Conservation (phyloP, 108 stramenopile genomes). For the Fistulifera solaris region DNA sequence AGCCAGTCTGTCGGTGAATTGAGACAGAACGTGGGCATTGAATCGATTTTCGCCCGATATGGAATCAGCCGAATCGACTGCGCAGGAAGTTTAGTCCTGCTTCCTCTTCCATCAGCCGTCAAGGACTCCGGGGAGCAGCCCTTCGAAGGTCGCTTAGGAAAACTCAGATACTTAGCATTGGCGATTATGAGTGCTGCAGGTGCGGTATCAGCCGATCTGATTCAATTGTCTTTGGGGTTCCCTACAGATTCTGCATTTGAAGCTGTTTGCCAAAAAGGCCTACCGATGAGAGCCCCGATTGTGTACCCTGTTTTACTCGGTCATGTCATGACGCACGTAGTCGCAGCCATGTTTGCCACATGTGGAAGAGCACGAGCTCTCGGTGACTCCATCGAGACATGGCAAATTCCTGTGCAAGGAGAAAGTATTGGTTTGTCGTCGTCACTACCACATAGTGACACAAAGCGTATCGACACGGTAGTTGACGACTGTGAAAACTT, state of each 20-base stretch:
- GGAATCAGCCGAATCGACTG: slow-evolving; percentile 41
- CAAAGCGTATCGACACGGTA: slow-evolving; percentile 31
- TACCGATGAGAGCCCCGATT: slow-evolving; percentile 45
- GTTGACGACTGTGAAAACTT: slow-evolving; percentile 60
- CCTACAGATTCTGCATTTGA: slow-evolving; percentile 20
- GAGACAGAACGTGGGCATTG: slow-evolving; percentile 11
- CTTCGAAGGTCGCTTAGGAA: slow-evolving; percentile 69
- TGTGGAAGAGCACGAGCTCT: slow-evolving; percentile 58
- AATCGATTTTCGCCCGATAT: slow-evolving; percentile 47
- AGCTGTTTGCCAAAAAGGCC: slow-evolving; percentile 6
- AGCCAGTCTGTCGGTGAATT: slow-evolving; percentile 7
- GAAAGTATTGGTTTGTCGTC: slow-evolving; percentile 16
- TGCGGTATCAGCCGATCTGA: slow-evolving; percentile 61
- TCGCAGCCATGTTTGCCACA: slow-evolving; percentile 61
- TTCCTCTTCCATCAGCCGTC: slow-evolving; percentile 38
- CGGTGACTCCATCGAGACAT: slow-evolving; percentile 37
- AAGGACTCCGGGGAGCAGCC: slow-evolving; percentile 67
- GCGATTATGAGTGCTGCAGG: slow-evolving; percentile 72
- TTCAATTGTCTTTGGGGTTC: slow-evolving; percentile 71
- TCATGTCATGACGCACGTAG: slow-evolving; percentile 73
- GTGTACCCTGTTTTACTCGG: slow-evolving; percentile 65
- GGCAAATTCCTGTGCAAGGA: slow-evolving; percentile 39
- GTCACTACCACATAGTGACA: background rate
- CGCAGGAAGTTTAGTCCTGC: slow-evolving; percentile 42
- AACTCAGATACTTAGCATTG: slow-evolving; percentile 60